Conservation (phyloP, 2,329 filamentous ascomycete species). For the Uncinocarpus reesii region DNA sequence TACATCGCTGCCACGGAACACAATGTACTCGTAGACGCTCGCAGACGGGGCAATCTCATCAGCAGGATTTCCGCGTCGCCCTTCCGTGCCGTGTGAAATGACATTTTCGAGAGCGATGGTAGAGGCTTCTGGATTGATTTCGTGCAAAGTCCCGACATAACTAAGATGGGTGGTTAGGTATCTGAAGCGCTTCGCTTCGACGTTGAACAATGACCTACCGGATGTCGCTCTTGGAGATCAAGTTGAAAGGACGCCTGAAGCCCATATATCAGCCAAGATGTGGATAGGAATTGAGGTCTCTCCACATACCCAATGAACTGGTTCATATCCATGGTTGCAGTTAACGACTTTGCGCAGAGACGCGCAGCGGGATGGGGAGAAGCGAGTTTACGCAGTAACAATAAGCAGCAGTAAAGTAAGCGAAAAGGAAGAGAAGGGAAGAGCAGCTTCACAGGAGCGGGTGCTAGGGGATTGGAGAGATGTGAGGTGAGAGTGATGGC, state of each 20-base stretch:
- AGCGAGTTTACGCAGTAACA: background rate
- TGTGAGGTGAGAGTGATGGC: slow-evolving; percentile 16
- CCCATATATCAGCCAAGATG: slow-evolving; percentile 11
- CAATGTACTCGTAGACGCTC: slow-evolving; percentile 94
- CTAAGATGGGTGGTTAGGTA: slow-evolving; percentile 40
- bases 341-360: slow-evolving; percentile 27
- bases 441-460: background rate
- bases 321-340: slow-evolving; percentile 40
- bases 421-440: slow-evolving; percentile 5
- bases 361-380: slow-evolving; percentile 21
- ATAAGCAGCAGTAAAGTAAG: slow-evolving; percentile 17
- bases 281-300: slow-evolving; percentile 18
- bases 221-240: slow-evolving; percentile 96
- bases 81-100: slow-evolving; percentile 86
- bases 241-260: slow-evolving; percentile 75
- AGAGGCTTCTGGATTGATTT: slow-evolving; percentile 95
- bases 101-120: slow-evolving; percentile 97
- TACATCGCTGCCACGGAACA: slow-evolving; percentile 95
- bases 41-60: slow-evolving; percentile 78
- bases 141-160: slow-evolving; percentile 90
- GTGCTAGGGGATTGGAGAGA: background rate
- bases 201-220: slow-evolving; percentile 50
- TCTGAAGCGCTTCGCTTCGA: background rate
- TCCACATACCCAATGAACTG: slow-evolving; percentile 40
- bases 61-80: slow-evolving; percentile 63